Evolutionary conservation across 257 asterid species (phyloP), one percentile per base, ranked within the genome.

Genomic region (Prunella vulgaris): DNA sequence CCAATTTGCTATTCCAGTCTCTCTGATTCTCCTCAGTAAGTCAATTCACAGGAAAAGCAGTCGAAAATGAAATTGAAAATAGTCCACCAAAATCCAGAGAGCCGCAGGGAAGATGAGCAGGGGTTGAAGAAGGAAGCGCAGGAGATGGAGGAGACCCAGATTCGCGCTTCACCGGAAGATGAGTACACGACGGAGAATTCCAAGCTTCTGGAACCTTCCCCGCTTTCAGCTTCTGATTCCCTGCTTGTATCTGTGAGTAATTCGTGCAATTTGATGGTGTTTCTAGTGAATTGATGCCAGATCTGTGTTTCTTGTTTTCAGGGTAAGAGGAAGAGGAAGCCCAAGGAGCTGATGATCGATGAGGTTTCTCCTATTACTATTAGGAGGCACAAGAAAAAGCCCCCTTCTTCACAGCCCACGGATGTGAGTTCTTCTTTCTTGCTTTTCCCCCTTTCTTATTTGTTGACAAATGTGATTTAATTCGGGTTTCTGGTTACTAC

Each of bases 281-380:
- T 54, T 64, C 46, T 21, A 5, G 42, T 70, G 60, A 60, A 66
- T 69, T 83, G 78, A 71, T 77, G 71, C 63, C 76, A 75, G 97
- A 92, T 92, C 97, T 85, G 93, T 14, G 73, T 63, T 71, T 56
- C 35, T 10, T 69, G 44, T 57, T 61, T 61, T n/a, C 69, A 92
- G 98, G 96, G 95, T 49, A 92, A 92, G 76, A 81, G 98, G 68
- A 92, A 80, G 79, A 86, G 98, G 87, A 92, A 87, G 84, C 95
- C 94, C 4, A 92, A 86, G 77, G 93, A 86, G 85, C 76, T 87
- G 54, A 77, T 80, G 59, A 18, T 52, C 57, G 92, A 92, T 69
- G 89, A 89, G 82, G 65, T 87, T 84, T 82, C 93, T 5, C 78
- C 88, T 7, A 67, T 84, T 54, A 1, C 76, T 67, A 64, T 81